Base-by-base conservation (phyloP, 1,284 basidiomycete genomes). In the Cystobasidiaceae sp. region DNA sequence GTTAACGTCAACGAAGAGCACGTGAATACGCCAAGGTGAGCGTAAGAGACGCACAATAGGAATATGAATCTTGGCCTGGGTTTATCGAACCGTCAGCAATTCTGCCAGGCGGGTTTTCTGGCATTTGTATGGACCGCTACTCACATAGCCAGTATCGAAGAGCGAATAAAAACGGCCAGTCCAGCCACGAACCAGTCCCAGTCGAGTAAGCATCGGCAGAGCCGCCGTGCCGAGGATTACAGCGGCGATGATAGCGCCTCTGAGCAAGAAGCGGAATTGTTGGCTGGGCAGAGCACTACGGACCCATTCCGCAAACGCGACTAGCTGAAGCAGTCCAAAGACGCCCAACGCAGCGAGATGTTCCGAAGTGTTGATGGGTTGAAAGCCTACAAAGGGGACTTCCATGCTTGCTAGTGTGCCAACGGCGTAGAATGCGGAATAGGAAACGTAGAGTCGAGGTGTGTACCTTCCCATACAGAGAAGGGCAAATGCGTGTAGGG, bases 291-390 rank as follows among this genome's bases (percentile, higher is more conserved):
- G 84, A 74, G 97, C 90, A 21, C 86, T 85, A 62, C 93, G 84
- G 45, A 97, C 87, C 19, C 94, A 84, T 75, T 94, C 88, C 39
- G 87, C 87, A 74, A 98, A 97, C 0, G 94, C 91, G 63, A 98
- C 86, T 70, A 99, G 89, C 79, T 99, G 96, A 61, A 99, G 81
- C 23, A 99, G 84, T 84, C 96, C 96, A 73, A 98, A 99, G 32
- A 98, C 91, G 73, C 91, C 94, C 64, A 98, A 83, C 1, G 96
- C 93, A 6, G 90, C 93, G 94, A 99, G 98, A 78, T 98, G 96
- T 80, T 99, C 96, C 70, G 90, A 93, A 0, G 96, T 98, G 51
- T 88, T 84, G 37, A 98, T 87, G n/a, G 96, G 96, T 73, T 97
- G 91, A 84, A 97, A 98, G 39, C 94, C 94, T 70, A 99, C 96